Base-by-base conservation (phyloP, 345 rosid genomes). In the Trapa incisa region DNA sequence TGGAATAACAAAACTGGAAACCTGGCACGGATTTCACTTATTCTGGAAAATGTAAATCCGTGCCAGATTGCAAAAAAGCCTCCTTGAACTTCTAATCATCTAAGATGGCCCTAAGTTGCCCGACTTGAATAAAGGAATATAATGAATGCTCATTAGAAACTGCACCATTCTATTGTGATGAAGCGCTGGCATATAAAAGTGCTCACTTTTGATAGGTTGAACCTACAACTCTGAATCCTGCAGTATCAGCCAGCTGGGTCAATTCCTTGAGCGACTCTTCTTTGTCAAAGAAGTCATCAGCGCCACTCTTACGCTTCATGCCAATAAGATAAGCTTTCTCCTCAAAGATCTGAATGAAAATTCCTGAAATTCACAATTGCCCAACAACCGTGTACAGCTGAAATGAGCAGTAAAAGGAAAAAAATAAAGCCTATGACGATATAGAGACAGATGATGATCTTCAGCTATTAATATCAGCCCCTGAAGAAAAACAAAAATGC, bases 201-300 rank as follows among this genome's bases (percentile, higher is more conserved):
- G 68, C 96, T 65, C 73, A 93, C 97, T 89, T 93, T 72, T 93
- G 98, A 77, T 85, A 79, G 0, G 97, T 83, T 33, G 96, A 89
- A 64, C 87, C 98, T 61, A 88, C 97, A 58, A 88, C 87, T 75
- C 75, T 71, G 14, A 93, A 83, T 4, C 97, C 98, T 70, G 95
- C 96, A 50, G 96, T 89, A 74, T 93, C 98, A 41, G 97, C 92
- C n/a, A 93, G 91, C 88, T 90, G 94, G 43, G 81, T 80, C 67
- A 93, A 76, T 47, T 93, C 98, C 83, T 88, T 81, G 15, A 93
- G 96, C 0, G 98, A 93, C 67, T 93, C 97, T 35, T 93, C 91
- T 45, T 85, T 87, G 14, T 76, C 70, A 71, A 90, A 93, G 43
- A 80, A 74, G 71, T 82, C 75, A 48, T 74, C 81, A 5, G 61